Evolutionary conservation across 1,284 basidiomycete genomes (phyloP).

Genomic region (Blastosporella zonata): DNA sequence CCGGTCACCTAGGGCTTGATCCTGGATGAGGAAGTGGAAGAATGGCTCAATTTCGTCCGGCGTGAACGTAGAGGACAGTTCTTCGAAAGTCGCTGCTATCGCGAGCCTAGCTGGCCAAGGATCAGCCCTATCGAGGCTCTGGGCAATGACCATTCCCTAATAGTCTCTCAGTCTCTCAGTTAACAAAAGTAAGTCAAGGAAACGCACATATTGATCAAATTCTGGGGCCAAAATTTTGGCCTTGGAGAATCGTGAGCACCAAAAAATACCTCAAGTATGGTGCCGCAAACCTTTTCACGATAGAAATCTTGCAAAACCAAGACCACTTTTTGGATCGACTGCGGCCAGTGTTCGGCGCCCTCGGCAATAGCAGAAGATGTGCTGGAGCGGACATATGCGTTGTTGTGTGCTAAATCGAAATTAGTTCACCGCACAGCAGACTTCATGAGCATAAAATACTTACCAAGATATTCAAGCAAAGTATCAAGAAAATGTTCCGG

Average conservation of each 20-base stretch:
- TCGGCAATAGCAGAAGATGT: slow-evolving; percentile 77
- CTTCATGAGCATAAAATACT: slow-evolving; percentile 17
- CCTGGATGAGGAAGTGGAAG: slow-evolving; percentile 85
- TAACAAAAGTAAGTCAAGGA: slow-evolving; percentile 2
- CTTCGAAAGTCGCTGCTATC: slow-evolving; percentile 68
- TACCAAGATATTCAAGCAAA: slow-evolving; percentile 74
- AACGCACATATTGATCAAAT: slow-evolving; percentile 81
- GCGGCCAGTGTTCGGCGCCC: slow-evolving; percentile 74
- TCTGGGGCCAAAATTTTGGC: slow-evolving; percentile 87
- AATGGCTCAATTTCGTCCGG: slow-evolving; percentile 71
- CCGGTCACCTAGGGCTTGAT: slow-evolving; percentile 88
- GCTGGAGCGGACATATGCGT: slow-evolving; percentile 78
- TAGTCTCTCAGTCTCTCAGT: slow-evolving; percentile 1
- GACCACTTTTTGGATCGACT: slow-evolving; percentile 52
- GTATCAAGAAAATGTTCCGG: slow-evolving; percentile 68
- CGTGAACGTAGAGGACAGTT: slow-evolving; percentile 69
- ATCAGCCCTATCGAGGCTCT: slow-evolving; percentile 88
- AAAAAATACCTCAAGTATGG: slow-evolving; percentile 6
- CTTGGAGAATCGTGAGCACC: slow-evolving; percentile 29
- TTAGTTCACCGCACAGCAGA: slow-evolving; percentile 9
- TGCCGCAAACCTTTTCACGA: slow-evolving; percentile 64
- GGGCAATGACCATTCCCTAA: slow-evolving; percentile 91
- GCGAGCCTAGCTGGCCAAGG: slow-evolving; percentile 89
- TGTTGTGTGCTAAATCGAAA: slow-evolving; percentile 64
- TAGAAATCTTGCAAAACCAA: slow-evolving; percentile 69